Base-by-base conservation (phyloP, 148 eudicot genomes). In the Spergularia bocconei region DNA sequence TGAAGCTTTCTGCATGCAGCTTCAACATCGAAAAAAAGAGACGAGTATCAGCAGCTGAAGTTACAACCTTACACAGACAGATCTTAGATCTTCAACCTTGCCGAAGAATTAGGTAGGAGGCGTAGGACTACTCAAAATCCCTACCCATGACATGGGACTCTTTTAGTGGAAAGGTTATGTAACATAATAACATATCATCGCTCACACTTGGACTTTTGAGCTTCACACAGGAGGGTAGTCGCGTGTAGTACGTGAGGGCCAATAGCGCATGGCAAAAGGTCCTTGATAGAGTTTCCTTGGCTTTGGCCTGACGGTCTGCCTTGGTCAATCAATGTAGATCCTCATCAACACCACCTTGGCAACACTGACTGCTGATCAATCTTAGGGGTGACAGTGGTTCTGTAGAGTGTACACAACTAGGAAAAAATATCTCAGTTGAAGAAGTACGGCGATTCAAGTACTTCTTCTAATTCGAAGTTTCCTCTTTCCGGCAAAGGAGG, bases 401-500 rank as follows among this genome's bases (percentile, higher is more conserved):
- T 39, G 54, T 17, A 13, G 52, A 51, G 23, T 60, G 41, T 39
- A 54, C 39, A 77, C n/a, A 13, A 12, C 44, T 39, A 59, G 14
- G 59, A 44, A 10, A 41, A 14, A 50, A 39, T 61, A 8, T 13
- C 62, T 89, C 78, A 93, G 84, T 93, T 93, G 90, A 93, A 92
- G 80, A 92, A 92, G 85, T 92, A 92, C 19, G 89, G 91, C 36
- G 97, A 92, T 19, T 87, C 78, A 4, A 90, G 84, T 56, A 92
- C 97, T 82, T 90, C 84, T 67, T 84, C 75, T 71, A 92, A 78
- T 73, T 88, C 83, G 25, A 92, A 92, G 62, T 86, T 79, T 36
- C 97, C 97, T 85, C 92, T 81, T 20, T 86, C 77, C 12, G 97
- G 97, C 14, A 90, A 82, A 47, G 91, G 79, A 29, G 97, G 97